Evolutionary conservation across 345 rosid genomes (phyloP), one percentile per base, ranked within the genome.

Genomic region (Draba incana): DNA sequence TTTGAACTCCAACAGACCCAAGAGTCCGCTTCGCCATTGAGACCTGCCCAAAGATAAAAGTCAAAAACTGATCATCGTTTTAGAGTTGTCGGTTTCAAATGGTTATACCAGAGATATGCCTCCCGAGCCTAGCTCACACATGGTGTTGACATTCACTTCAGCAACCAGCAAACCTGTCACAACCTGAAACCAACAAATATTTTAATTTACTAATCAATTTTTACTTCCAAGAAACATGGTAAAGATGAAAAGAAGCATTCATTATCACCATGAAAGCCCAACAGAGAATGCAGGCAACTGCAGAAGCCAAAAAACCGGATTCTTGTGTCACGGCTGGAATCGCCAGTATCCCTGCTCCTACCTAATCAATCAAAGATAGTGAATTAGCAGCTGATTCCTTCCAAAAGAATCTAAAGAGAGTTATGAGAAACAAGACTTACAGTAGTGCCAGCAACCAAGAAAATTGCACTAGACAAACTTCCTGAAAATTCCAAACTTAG

Each of bases 11-110:
- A 62, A 81, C 77, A 33, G 76, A 68, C 23, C 98, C 97, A 54
- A 93, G 83, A 69, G 98, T 93, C 76, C 90, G 81, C 83, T 47
- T 79, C 53, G 98, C 98, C 98, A 93, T 90, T 31, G 98, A 93
- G 24, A 93, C 98, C 97, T 92, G 76, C 8, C 14, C 24, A 35
- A 45, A 59, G 6, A 70, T 35, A 6, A 28, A 47, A 25, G 52
- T 48, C 25, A 68, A 61, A 61, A 62, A 23, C 12, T 42, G 25
- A 59, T 20, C 20, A 20, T 20, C 20, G 56, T n/a, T 5, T 60
- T 62, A 2, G 8, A 66, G 20, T 20, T 20, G 20, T 47, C 6
- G n/a, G 51, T 46, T 66, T 27, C 30, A 24, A 62, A 27, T 8
- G n/a, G 53, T 42, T 47, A 12, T 85, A 92, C 98, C 77, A 92